Base-by-base conservation (phyloP, 306 rosid species). In the Trichosanthes cucumerina region DNA sequence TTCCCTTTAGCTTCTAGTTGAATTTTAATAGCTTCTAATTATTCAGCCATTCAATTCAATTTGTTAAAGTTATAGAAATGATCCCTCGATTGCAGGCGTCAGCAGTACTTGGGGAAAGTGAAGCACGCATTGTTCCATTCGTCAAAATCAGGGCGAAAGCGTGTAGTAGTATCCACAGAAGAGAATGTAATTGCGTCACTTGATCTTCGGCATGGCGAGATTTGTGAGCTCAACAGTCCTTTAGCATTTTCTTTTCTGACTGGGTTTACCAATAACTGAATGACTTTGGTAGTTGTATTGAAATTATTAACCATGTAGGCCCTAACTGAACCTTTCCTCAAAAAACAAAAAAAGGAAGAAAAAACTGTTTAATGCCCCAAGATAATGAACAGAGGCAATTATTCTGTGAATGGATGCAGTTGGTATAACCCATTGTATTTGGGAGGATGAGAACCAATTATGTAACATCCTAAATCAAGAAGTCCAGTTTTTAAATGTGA, bases 131-230 rank as follows among this genome's bases (percentile, higher is more conserved):
- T 96, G 81, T 96, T 90, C 52, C 99, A 92, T 75, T 91, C 98
- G 64, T 97, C 91, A 16, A 96, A 92, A 86, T 81, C 91, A 13
- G 97, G 97, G 59, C 75, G 98, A 23, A 96, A 88, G 90, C 98
- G 99, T 59, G 99, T 96, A 68, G 85, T 96, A 31, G 99, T 96
- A 77, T 92, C 97, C 28, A 96, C 98, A 5, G 96, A 92, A 82
- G 98, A 96, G 91, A 96, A 92, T 79, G 97, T 91, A 9, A 76
- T 96, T 75, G 98, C 99, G n/a, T 96, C 99, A 8, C 98, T 96
- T 46, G 98, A 96, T 86, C 99, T 96, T 81, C 97, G 99, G 56
- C 99, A 77, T 44, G 99, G 99, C 82, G 98, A 93, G 85, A 92
- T 96, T 79, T 90, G 99, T 96, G 80, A 71, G 98, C 80, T 18